Evolutionary conservation across 192 early-diverging fungal species (phyloP), one percentile per base, ranked within the genome.

Genomic region (Haplosporangium gracile): DNA sequence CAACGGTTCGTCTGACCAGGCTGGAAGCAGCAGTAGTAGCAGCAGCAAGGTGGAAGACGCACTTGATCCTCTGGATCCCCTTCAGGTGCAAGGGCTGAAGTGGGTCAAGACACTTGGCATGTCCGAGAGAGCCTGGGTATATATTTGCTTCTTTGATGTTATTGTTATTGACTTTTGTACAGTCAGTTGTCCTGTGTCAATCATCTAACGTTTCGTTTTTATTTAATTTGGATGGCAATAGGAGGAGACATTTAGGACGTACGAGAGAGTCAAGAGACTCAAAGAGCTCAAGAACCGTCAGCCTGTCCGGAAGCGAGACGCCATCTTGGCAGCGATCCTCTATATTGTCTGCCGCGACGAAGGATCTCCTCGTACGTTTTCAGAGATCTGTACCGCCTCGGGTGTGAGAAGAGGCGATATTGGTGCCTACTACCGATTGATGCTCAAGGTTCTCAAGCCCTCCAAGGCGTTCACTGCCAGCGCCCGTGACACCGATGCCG

Each of bases 211-310:
- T 63, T 60, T 24, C 36, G 20, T 26, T 32, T 34, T 5, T 20
- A 5, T 36, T 2, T 51, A 39, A 70, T 10, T 65, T 29, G 29
- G 11, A 26, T 29, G 10, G 32, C 16, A 32, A 71, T 74, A 86
- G 90, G 82, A 79, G 36, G 90, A 90, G 70, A 85, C 88, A 2
- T 84, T 89, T 70, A 84, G 82, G 60, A 80, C 92, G 7, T 94
- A 93, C 76, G 90, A 93, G 39, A 47, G 88, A 29, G 91, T 94
- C 42, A 93, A 93, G 75, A 83, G 88, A 24, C 77, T 91, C 70
- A 93, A 93, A 80, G 91, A 90, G 42, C 91, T 94, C 77, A 92
- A 93, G 80, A 94, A 93, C 85, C 87, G 93, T 22, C 93, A 94
- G 79, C 93, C 93, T 40, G 85, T 91, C 29, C 90, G 92, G 16